Conservation (phyloP, 306 rosid species). For the Rosa chinensis region DNA sequence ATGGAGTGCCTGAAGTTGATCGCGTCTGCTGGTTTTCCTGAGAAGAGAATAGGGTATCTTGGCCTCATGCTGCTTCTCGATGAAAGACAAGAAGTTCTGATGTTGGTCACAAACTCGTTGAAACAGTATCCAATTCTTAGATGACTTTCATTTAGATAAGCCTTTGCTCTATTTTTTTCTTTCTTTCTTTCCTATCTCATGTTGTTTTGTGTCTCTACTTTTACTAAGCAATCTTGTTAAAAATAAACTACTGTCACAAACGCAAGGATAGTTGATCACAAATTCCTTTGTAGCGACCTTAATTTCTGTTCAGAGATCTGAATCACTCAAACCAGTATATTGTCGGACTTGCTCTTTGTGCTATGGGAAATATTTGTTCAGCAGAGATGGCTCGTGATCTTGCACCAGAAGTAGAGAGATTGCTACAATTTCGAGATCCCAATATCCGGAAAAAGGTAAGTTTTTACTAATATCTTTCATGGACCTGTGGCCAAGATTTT, state of each 20-base stretch:
- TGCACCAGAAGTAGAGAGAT: constrained; percentile 93
- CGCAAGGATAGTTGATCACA: constrained; percentile 17
- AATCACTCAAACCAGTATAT: constrained; percentile 94
- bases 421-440: constrained; percentile 92
- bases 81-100: constrained; percentile 99
- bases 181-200: neutral
- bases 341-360: constrained; percentile 99
- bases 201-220: neutral
- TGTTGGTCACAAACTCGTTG: constrained; percentile 96
- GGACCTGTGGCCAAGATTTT: neutral
- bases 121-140: constrained; percentile 87
- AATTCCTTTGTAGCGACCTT: constrained; percentile 46
- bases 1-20: constrained; percentile 98
- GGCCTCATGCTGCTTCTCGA: constrained; percentile 99
- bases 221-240: constrained; percentile 12
- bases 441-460: constrained; percentile 91
- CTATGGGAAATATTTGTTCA: constrained; percentile 96
- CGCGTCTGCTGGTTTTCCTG: constrained; percentile 95
- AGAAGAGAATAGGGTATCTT: constrained; percentile 98
- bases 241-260: constrained; percentile 27
- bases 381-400: constrained; percentile 99
- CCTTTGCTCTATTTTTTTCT: neutral
- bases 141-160: constrained; percentile 23
- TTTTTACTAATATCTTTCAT: constrained; percentile 4
- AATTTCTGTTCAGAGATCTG: constrained; percentile 81